Evolutionary conservation across 371 early-diverging fungal genomes (phyloP), one percentile per base, ranked within the genome.

Genomic region (Rhizopus sp.): DNA sequence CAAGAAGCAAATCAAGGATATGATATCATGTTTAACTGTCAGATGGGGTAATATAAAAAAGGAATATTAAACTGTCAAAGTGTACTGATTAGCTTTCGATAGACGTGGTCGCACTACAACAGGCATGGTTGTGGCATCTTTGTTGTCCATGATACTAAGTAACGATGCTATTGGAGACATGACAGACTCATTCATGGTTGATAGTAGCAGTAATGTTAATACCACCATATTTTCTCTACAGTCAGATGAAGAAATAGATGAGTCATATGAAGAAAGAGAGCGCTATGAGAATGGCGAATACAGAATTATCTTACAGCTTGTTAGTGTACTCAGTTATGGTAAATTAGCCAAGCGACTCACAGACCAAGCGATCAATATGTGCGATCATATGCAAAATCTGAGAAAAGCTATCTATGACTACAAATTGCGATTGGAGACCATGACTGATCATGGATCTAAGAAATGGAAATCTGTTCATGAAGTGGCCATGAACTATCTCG

Each of bases 61-160:
- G 10, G 9, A 47, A 15, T 13, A 17, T 23, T 10, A 30, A 47
- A 13, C 8, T 8, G 8, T 23, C 42, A 16, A n/a, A 57, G 29
- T 15, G 10, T n/a, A n/a, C 23, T 32, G 5, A 17, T 16, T 63
- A n/a, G 4, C 57, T 49, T 17, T 57, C 23, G 31, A 33, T 65
- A 82, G 85, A 6, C 89, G 90, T 31, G 92, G 92, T 5, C 76
- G 92, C 13, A 92, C 92, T 2, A 92, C 90, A 0, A 89, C 89
- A 6, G 91, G 88, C 6, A 88, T 87, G 82, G 77, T 90, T 31
- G 83, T 82, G 7, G 80, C 91, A 1, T 83, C 84, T 40, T 60
- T 89, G 3, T 61, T 80, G 51, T 66, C 75, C 10, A 81, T 69
- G 75, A 72, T 72, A n/a, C 37, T 73, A 30, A 68, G 67, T n/a